Percentiles rank a stretch among this genome's conserved stretches.
Evolutionary conservation across 2,329 filamentous ascomycete genomes (phyloP).

Genomic region (Mycosphaerella sp.): DNA sequence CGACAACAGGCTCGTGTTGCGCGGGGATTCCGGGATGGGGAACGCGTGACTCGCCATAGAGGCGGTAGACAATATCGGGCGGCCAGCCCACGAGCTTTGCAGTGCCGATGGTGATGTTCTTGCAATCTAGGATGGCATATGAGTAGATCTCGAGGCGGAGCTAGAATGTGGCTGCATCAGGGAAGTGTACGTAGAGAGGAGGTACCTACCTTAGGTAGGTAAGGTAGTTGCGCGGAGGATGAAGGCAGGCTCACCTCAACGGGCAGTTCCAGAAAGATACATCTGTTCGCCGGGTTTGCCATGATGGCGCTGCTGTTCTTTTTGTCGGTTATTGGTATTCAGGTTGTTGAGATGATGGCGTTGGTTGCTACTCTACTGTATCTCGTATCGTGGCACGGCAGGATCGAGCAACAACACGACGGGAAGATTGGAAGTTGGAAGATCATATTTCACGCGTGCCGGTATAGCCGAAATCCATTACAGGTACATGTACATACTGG

Average conservation of each 20-base stretch:
- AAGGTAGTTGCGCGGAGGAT: too few relatives aligned
- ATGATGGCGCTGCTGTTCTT: background rate
- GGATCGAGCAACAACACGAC: too few relatives aligned
- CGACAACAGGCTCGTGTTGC: constrained; percentile 34
- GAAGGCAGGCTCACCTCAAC: background rate
- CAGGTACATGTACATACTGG: too few relatives aligned
- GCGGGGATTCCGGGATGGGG: constrained; percentile 36
- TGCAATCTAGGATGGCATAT: constrained; percentile 34
- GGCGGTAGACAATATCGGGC: constrained; percentile 29
- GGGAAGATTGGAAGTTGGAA: too few relatives aligned
- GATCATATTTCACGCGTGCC: too few relatives aligned
- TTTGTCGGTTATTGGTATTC: background rate
- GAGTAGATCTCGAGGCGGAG: constrained; percentile 40
- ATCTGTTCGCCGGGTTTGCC: background rate
- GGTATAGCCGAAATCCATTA: too few relatives aligned
- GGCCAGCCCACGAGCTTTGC: constrained; percentile 32
- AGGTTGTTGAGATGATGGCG: too few relatives aligned
- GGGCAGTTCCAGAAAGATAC: background rate
- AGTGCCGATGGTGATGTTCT: constrained; percentile 37
- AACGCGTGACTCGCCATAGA: constrained; percentile 21
- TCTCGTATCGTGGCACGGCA: too few relatives aligned
- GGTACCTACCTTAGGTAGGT: too few relatives aligned
- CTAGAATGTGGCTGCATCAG: constrained; percentile 16
- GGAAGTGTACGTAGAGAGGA: background rate
- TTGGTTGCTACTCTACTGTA: too few relatives aligned